Evolutionary conservation across 345 rosid species (phyloP).

Genomic region (Gossypium ekmanianum): DNA sequence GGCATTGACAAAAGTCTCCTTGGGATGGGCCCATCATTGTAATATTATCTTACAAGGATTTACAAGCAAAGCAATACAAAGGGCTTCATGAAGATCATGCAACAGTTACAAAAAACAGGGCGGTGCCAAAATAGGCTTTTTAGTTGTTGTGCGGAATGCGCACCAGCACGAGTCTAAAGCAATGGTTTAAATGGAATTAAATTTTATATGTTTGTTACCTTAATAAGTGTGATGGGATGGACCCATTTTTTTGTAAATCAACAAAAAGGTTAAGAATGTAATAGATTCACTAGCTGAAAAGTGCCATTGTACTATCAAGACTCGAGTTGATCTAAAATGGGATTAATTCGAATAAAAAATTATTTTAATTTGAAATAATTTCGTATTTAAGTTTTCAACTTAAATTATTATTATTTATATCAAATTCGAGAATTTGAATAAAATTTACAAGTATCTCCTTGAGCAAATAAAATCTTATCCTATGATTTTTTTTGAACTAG

Average conservation of each 20-base stretch:
- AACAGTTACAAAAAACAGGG: too few species aligned
- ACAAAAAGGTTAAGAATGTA: slow-evolving; percentile 1
- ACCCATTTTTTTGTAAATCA: not conserved
- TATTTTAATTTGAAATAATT: too few species aligned
- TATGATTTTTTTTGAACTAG: not conserved
- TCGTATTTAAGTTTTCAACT: too few species aligned
- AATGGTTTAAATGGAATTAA: not conserved
- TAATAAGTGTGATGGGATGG: not conserved
- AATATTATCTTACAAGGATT: not conserved
- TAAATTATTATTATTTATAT: not conserved
- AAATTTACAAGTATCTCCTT: too few species aligned
- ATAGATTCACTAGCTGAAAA: slow-evolving; percentile 6
- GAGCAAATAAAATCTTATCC: too few species aligned
- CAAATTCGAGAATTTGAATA: not conserved
- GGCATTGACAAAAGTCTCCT: slow-evolving; percentile 1
- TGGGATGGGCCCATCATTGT: slow-evolving; percentile 19
- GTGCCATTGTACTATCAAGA: not conserved
- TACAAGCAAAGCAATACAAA: not conserved
- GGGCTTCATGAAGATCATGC: slow-evolving; percentile 8
- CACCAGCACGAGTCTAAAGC: not conserved
- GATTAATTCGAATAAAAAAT: too few species aligned
- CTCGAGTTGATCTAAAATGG: too few species aligned
- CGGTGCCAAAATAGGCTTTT: too few species aligned
- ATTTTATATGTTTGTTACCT: not conserved
- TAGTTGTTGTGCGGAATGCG: too few species aligned